These are phyloP conservation scores for Dacryopinax spathularia DNA, from an alignment of 768 basidiomycete species.

Conservation along the genomic window DNA sequence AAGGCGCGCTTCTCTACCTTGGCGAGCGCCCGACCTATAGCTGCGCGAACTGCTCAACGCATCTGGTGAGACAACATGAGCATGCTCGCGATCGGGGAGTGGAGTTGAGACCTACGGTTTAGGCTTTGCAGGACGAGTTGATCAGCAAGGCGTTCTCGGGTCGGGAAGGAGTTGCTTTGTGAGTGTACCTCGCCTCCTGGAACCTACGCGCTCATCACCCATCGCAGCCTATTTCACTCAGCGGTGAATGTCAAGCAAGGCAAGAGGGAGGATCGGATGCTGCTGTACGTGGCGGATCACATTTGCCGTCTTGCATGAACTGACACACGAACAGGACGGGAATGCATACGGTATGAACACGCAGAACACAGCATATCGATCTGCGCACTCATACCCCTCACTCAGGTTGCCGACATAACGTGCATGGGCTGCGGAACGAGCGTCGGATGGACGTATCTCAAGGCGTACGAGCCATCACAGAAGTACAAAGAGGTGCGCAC, in stretches of 20 bases:
- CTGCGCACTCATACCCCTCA: background rate
- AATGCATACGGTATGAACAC: slow-evolving; percentile 38
- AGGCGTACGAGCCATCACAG: slow-evolving; percentile 59
- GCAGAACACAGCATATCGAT: background rate
- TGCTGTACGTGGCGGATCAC: slow-evolving; percentile 19
- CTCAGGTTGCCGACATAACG: slow-evolving; percentile 55
- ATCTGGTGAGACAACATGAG: background rate
- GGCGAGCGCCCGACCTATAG: background rate
- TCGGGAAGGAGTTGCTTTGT: slow-evolving; percentile 70
- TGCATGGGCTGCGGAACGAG: slow-evolving; percentile 68
- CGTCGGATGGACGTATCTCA: slow-evolving; percentile 72
- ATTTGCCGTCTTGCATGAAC: background rate
- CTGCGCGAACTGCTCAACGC: background rate
- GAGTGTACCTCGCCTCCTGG: slow-evolving; percentile 22
- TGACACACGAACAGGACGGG: slow-evolving; percentile 43
- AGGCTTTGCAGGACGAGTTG: slow-evolving; percentile 72
- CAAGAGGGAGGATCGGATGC: slow-evolving; percentile 54
- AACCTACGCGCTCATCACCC: background rate
- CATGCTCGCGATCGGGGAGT: background rate
- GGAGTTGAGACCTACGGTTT: background rate
- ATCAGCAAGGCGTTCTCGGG: slow-evolving; percentile 79
- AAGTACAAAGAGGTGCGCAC: slow-evolving; percentile 70
- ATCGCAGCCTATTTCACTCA: slow-evolving; percentile 54
- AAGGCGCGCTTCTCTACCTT: background rate
- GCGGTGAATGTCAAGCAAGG: slow-evolving; percentile 64